These are phyloP conservation scores for Papiliotrema flavescens DNA, from an alignment of 1,284 basidiomycete genomes.

Conservation along the genomic window DNA sequence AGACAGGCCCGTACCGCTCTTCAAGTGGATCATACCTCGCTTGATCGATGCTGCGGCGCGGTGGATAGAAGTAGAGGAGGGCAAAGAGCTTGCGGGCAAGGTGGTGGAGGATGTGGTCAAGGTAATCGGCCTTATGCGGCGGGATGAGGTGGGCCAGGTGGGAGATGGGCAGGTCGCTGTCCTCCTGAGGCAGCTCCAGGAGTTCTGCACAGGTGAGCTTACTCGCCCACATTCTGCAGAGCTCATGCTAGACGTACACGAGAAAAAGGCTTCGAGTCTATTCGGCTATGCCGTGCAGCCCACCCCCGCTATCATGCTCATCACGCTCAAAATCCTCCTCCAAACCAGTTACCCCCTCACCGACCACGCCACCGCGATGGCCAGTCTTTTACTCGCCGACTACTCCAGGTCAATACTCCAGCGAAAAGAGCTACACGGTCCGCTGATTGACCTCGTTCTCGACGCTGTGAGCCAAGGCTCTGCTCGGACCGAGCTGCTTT, in stretches of 20 bases:
- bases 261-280: not conserved
- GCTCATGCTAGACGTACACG: not conserved
- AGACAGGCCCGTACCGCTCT: conserved; percentile 24
- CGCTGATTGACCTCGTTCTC: not conserved
- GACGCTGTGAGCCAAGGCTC: not conserved
- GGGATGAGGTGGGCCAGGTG: not conserved
- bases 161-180: not conserved
- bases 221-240: no score
- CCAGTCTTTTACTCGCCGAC: not conserved
- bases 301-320: not conserved
- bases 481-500: not conserved
- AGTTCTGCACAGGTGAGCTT: not conserved
- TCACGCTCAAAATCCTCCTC: not conserved
- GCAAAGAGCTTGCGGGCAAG: not conserved
- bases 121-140: not conserved
- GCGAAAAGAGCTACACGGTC: not conserved
- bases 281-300: not conserved
- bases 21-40: conserved; percentile 40
- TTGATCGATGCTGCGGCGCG: conserved; percentile 26
- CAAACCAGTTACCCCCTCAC: not conserved
- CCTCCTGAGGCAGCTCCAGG: not conserved
- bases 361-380: not conserved
- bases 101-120: not conserved
- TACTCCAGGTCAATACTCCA: not conserved
- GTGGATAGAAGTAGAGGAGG: not conserved